Evolutionary conservation across 306 rosid species (phyloP).

Genomic region (Cyamopsis tetragonoloba): DNA sequence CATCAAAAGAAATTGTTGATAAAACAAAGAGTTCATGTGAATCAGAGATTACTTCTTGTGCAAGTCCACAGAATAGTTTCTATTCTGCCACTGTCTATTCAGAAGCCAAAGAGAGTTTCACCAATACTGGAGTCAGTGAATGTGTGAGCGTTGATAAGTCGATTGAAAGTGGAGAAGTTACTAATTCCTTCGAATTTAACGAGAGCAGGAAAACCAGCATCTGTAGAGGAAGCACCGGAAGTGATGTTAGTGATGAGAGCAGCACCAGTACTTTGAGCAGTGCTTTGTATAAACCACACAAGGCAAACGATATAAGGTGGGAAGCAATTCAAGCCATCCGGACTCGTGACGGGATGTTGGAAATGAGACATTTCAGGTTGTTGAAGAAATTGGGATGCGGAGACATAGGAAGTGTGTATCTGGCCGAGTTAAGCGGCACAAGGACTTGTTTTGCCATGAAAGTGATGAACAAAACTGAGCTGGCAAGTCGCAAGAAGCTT

Average conservation of each 20-base stretch:
- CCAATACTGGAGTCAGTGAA: slow-evolving; percentile 73
- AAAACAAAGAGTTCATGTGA: slow-evolving; percentile 34
- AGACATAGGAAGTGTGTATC: slow-evolving; percentile 87
- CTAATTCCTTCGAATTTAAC: slow-evolving; percentile 50
- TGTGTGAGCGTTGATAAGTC: slow-evolving; percentile 69
- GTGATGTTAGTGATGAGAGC: slow-evolving; percentile 88
- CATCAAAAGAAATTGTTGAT: slow-evolving; percentile 38
- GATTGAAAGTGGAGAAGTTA: slow-evolving; percentile 53
- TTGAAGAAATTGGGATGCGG: slow-evolving; percentile 83
- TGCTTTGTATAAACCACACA: slow-evolving; percentile 80
- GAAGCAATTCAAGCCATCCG: slow-evolving; percentile 86
- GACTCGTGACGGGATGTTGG: slow-evolving; percentile 58
- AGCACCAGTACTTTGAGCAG: slow-evolving; percentile 72
- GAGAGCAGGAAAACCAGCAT: slow-evolving; percentile 88
- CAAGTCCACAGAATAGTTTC: slow-evolving; percentile 73
- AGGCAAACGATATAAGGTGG: slow-evolving; percentile 87
- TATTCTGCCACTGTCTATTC: slow-evolving; percentile 60
- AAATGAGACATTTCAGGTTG: slow-evolving; percentile 72
- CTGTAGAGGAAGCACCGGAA: slow-evolving; percentile 82
- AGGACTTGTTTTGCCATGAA: slow-evolving; percentile 92
- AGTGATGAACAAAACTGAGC: slow-evolving; percentile 78
- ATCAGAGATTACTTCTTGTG: slow-evolving; percentile 40
- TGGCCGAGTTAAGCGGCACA: slow-evolving; percentile 77
- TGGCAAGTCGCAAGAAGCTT: slow-evolving; percentile 84
- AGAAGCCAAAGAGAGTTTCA: slow-evolving; percentile 81